Base-by-base conservation (phyloP, 257 asterid species). In the Euphrasia confusa region DNA sequence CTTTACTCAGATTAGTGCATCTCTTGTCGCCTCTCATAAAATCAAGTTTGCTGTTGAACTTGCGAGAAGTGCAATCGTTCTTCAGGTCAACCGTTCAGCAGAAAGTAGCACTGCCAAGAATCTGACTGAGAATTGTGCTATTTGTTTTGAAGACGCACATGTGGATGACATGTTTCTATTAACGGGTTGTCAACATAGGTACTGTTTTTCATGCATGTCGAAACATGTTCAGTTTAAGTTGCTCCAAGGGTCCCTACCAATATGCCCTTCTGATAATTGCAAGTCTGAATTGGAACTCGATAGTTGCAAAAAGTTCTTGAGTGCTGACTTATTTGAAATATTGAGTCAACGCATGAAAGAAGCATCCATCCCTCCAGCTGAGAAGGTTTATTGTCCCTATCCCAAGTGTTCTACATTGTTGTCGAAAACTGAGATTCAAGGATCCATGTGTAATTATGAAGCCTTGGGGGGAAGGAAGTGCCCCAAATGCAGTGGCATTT, bases 401-500 rank as follows among this genome's bases (percentile, higher is more conserved):
- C 62, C 62, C 2, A 30, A 30, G 45, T 57, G 62, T 32, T 57
- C 62, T 7, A 4, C 62, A 12, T 57, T 57, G 45, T 28, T 57
- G 3, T 57, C 62, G 2, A 57, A 32, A 33, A 57, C 26, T n/a
- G 62, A 57, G 62, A 4, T 57, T 57, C 26, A 7, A 32, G 62
- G 45, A 57, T 57, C 42, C 2, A 13, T 9, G 40, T 6, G 40
- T 35, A 7, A 35, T 7, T 5, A 35, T 35, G 40, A 1, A 35
- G 40, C 40, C 40, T 35, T 35, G 12, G 45, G 26, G 11, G 68
- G 17, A 13, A 68, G 71, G 66, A 76, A 68, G 56, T 85, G 94
- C 73, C 74, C 78, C 9, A 73, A 68, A 70, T 84, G 92, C 72
- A 57, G 49, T 69, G 74, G 79, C 30, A 12, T n/a, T 30, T 84